Base-by-base conservation (phyloP, 306 rosid species). In the Purshia tridentata region DNA sequence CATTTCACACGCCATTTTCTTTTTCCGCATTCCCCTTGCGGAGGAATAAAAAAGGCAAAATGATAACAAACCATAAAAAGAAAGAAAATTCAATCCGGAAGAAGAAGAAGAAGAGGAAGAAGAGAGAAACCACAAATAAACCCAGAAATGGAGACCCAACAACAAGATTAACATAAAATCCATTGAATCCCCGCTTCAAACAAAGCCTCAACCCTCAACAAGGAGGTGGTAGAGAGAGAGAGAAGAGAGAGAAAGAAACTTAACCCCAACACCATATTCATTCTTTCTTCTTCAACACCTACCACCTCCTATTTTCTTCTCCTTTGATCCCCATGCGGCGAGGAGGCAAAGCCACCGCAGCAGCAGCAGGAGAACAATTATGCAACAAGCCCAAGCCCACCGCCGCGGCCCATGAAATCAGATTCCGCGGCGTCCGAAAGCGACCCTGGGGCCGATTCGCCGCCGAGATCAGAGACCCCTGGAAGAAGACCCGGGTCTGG, bases 361-460 rank as follows among this genome's bases (percentile, higher is more conserved):
- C 85, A 72, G 87, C 78, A 47, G 14, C 35, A 15, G 61, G 13
- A 16, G 41, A 8, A 19, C 52, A 12, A n/a, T 10, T 49, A 29
- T 63, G 47, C 76, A 49, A 60, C 37, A 78, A 66, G 40, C 40
- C 77, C 4, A 67, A 66, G 40, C 69, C 68, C 56, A 29, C 78
- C 46, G 72, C 80, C 46, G 72, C 59, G 45, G 69, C 46, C 37
- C 81, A 77, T 18, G 96, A 89, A 65, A 78, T 82, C 69, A 80
- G 91, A 39, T 93, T 80, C 82, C 82, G 97, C 67, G 98, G 98
- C 35, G 97, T 93, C 0, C 69, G 98, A 61, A 93, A 93, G 89
- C 89, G 98, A 0, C 98, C 97, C 1, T 89, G 97, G 97, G 98
- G 98, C 1, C 77, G 97, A 73, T 93, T 81, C 85, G 98, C 96